These are phyloP conservation scores for Leishmania tropica DNA, from an alignment of 208 protist species.

Conservation along the genomic window DNA sequence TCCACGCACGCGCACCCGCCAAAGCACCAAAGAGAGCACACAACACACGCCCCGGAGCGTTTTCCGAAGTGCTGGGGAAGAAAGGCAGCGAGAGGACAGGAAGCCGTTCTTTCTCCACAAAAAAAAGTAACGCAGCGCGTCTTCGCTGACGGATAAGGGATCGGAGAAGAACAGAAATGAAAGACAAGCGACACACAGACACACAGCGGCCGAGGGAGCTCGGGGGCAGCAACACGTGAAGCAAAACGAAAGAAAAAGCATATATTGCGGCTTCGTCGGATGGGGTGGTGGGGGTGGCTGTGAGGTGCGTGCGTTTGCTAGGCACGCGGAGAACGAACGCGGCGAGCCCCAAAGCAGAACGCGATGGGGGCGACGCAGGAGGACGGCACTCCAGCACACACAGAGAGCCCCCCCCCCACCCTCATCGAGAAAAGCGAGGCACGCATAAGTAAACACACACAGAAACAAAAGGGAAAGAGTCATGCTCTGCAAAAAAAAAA, in stretches of 20 bases:
- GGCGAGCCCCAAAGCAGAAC: background rate
- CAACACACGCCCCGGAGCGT: background rate
- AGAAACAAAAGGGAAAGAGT: background rate
- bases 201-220: no score
- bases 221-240: background rate
- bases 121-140: background rate
- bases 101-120: no score
- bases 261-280: background rate
- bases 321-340: background rate
- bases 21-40: background rate
- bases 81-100: background rate
- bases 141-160: background rate
- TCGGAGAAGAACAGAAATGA: background rate
- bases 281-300: background rate
- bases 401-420: background rate
- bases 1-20: background rate
- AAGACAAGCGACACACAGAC: background rate
- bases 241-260: constrained; percentile 2
- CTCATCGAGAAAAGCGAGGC: background rate
- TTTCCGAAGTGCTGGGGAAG: background rate
- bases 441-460: background rate
- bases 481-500: background rate
- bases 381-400: background rate
- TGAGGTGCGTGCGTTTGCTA: background rate
- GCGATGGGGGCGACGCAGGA: background rate